Percentiles rank a stretch among this genome's conserved stretches.
Conservation (phyloP, 371 early-diverging fungal genomes). For the Fennellomyces sp. region DNA sequence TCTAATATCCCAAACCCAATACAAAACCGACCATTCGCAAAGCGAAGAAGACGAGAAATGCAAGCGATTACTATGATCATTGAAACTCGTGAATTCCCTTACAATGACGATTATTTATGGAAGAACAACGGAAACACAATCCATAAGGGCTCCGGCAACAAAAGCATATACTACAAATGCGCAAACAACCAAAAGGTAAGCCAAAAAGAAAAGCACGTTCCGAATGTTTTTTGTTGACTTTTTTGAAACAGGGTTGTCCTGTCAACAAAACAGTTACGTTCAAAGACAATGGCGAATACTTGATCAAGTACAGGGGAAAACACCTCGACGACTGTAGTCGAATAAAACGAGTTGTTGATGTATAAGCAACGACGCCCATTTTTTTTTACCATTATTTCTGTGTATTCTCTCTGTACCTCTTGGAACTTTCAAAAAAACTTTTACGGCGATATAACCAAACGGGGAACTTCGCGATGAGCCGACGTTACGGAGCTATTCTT, state of each 20-base stretch:
- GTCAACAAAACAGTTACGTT: constrained; percentile 62
- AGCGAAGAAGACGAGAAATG: constrained; percentile 58
- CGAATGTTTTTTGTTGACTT: neutral
- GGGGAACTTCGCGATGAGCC: neutral
- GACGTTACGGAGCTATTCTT: neutral
- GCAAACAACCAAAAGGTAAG: constrained; percentile 33
- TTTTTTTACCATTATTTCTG: neutral
- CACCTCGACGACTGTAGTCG: constrained; percentile 45
- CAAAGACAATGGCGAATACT: constrained; percentile 48
- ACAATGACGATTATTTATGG: constrained; percentile 51
- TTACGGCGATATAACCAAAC: constrained; percentile 1
- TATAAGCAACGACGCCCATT: neutral
- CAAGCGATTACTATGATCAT: constrained; percentile 57
- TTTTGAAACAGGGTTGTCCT: constrained; percentile 25
- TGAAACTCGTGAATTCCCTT: constrained; percentile 49
- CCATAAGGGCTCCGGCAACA: constrained; percentile 54
- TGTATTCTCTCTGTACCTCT: neutral
- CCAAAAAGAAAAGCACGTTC: neutral
- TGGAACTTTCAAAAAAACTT: neutral
- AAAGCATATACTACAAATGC: constrained; percentile 60
- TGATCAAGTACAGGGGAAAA: constrained; percentile 54
- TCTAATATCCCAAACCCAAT: neutral
- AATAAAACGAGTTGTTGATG: constrained; percentile 24
- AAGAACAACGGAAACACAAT: constrained; percentile 62
- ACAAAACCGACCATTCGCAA: neutral